Conservation (phyloP, 805 yeast species). For the Yueomyces sinensis region DNA sequence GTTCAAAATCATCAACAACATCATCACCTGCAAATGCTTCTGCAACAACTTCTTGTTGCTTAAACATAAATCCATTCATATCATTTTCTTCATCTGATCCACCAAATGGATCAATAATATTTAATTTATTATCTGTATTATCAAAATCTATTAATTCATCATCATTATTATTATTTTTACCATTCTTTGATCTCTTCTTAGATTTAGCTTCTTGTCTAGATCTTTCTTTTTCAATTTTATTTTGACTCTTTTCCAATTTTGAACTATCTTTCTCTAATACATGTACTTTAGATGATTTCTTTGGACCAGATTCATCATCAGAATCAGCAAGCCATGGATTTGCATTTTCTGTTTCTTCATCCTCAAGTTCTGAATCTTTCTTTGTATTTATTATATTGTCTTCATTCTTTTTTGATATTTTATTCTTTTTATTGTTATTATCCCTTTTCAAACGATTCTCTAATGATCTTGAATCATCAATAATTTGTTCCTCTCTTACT, state of each 20-base stretch:
- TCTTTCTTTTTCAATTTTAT: constrained; percentile 29
- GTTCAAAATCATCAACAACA: constrained; percentile 64
- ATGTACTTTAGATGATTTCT: constrained; percentile 33
- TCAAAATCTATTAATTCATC: constrained; percentile 31
- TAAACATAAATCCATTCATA: constrained; percentile 39
- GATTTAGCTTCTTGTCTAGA: constrained; percentile 6
- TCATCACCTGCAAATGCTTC: constrained; percentile 98
- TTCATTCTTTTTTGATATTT: constrained; percentile 1
- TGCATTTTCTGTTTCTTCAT: constrained; percentile 13
- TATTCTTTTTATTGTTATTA: constrained; percentile 2
- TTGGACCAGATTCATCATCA: constrained; percentile 16
- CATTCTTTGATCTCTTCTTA: constrained; percentile 2
- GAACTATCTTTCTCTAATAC: constrained; percentile 40
- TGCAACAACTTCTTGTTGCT: constrained; percentile 68
- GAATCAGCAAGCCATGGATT: constrained; percentile 40
- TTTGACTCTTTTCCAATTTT: constrained; percentile 33
- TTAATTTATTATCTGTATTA: constrained; percentile 32
- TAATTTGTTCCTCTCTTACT: constrained; percentile 32
- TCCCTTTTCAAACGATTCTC: constrained; percentile 25
- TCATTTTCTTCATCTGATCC: constrained; percentile 33
- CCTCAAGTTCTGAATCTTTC: constrained; percentile 4
- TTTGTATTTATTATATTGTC: constrained; percentile 2
- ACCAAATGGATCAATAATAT: constrained; percentile 35
- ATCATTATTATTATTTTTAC: constrained; percentile 12
- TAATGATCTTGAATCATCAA: constrained; percentile 37